Base-by-base conservation (phyloP, 148 eudicot species). In the Diospyros kaki region DNA sequence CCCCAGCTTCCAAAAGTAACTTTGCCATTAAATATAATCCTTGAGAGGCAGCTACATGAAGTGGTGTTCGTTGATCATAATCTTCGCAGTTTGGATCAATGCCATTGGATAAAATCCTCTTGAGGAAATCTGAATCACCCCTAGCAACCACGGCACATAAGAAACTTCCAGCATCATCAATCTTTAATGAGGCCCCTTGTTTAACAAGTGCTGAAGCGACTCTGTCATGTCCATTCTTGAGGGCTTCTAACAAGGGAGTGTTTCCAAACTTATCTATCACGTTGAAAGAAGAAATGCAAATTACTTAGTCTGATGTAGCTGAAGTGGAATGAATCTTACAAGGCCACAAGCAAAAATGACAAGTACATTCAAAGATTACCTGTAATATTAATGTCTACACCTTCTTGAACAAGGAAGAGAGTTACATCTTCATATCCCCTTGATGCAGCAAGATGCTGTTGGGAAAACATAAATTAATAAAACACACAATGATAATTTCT, bases 391-490 rank as follows among this genome's bases (percentile, higher is more conserved):
- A 93, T 51, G 56, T 88, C 89, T 2, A 88, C 91, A 51, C 87
- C 86, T 77, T 87, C 89, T 81, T 90, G 88, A 81, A 88, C 81
- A 14, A 95, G 99, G 71, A 82, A 91, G 48, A 40, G 43, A 18
- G 76, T 82, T 53, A 95, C 79, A 55, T 89, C 88, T 75, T 88
- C 96, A 59, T 88, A 84, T 70, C 99, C 99, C 83, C 81, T 81
- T 66, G 94, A 87, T 84, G 98, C 97, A 68, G 97, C 93, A 63
- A 95, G 86, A 86, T 95, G 99, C 99, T 95, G 89, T 68, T 28
- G 51, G 42, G 46, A 64, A 54, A n/a, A 48, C 9, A 40, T 2
- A 55, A 9, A 39, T 39, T 50, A 6, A 52, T 38, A 40, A 0
- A 42, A 2, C 28, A 55, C 40, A 13, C 15, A 40, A 41, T 9